phyloP scores from a whole-genome alignment of 805 yeast species.

The Candida nanaspora region DNA sequence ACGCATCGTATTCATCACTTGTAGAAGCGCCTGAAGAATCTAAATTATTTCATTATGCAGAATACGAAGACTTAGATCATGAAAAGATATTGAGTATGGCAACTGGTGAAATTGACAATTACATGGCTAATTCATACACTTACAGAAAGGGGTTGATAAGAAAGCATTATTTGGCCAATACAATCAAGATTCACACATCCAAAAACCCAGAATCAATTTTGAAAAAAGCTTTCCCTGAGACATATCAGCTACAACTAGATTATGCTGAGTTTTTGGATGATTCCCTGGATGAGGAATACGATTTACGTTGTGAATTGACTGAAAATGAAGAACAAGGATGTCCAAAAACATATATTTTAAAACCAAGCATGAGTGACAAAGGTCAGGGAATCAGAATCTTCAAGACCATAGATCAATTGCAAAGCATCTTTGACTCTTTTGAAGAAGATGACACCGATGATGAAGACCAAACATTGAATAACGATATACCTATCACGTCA shows the following conservation, averaged over 20 bases:
- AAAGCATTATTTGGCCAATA: conserved; percentile 82
- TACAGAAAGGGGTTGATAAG: conserved; percentile 88
- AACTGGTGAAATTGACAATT: conserved; percentile 31
- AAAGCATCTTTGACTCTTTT: conserved; percentile 75
- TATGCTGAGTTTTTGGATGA: conserved; percentile 96
- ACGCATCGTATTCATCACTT: conserved; percentile 5
- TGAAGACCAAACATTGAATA: conserved; percentile 15
- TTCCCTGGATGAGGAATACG: conserved; percentile 86
- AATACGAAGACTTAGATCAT: conserved; percentile 81
- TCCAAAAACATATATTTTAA: conserved; percentile 71
- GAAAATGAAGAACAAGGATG: conserved; percentile 27
- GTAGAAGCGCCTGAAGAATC: conserved; percentile 6
- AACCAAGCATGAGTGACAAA: conserved; percentile 95
- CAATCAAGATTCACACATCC: conserved; percentile 64
- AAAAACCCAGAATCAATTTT: conserved; percentile 70
- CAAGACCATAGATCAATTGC: conserved; percentile 70
- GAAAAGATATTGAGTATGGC: conserved; percentile 40
- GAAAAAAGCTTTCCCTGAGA: conserved; percentile 56
- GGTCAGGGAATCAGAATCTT: conserved; percentile 93
- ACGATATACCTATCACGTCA: conserved; percentile 10
- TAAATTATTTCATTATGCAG: conserved; percentile 71
- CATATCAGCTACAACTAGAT: conserved; percentile 79
- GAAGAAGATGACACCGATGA: conserved; percentile 57
- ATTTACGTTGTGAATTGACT: conserved; percentile 71
- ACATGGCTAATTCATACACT: conserved; percentile 71